Base-by-base conservation (phyloP, 441 rosid genomes). In the Pelargonium citronellum region DNA sequence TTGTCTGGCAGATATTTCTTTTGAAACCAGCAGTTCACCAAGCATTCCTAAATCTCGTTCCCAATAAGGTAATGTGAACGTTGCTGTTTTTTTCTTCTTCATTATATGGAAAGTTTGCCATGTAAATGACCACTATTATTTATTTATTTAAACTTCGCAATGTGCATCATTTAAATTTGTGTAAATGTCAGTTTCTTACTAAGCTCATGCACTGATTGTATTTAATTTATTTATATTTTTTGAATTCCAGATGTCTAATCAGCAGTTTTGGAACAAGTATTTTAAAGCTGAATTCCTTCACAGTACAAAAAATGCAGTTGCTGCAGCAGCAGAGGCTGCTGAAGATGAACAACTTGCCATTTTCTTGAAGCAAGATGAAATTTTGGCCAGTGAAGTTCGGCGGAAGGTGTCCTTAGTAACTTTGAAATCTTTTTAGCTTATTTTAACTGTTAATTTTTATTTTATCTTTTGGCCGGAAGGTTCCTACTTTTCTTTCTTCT, bases 261-360 rank as follows among this genome's bases (percentile, higher is more conserved):
- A 75, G 77, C 90, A 86, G 70, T 91, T 91, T 75, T 91, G 98
- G 98, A 87, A 87, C 75, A 91, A 89, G 81, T 91, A 88, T 76
- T 93, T 86, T 78, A 86, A 87, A 84, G 98, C 97, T n/a, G 97
- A 87, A 71, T 89, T 84, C 83, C 91, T 91, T 78, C 92, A 88
- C 68, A 85, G 84, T 79, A 84, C 90, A 19, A 87, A 79, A 83
- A 89, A 85, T 75, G 81, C 84, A 71, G 75, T 79, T 71, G 89
- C 95, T 70, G 91, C 89, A 15, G 91, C 87, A 67, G 98, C 98
- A 15, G 98, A 91, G 78, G 97, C 97, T 73, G 97, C 96, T 69
- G 98, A 93, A 84, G 98, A 93, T 71, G 96, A 91, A 83, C 95
- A 87, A 71, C 96, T 93, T 77, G 96, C 95, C 47, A 82, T 91